Base-by-base conservation (phyloP, 1,284 basidiomycete genomes). In the Leucoagaricus sp. region DNA sequence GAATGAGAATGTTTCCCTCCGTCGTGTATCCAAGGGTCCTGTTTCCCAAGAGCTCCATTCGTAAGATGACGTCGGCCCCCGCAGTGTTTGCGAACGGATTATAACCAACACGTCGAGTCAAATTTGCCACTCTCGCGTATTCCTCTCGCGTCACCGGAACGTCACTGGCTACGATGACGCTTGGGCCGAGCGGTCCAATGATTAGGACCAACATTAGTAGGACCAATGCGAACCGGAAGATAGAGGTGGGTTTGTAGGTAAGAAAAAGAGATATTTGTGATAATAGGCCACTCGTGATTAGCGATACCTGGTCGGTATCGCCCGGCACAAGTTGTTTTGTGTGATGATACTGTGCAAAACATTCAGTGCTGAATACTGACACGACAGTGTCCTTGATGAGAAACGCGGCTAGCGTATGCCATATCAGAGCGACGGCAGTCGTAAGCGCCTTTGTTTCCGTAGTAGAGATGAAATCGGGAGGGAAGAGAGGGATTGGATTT, bases 321-420 rank as follows among this genome's bases (percentile, higher is more conserved):
- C 26, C 51, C 5, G 51, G 51, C 26, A 34, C 19, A 5, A 38
- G 33, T 0, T 6, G 13, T 3, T 29, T 29, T 26, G 51, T 53
- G 13, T 31, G 40, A 1, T 12, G 44, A 26, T 47, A 33, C 31
- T 48, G 36, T 19, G 33, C 36, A 2, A 41, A 31, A 21, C 53
- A 54, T 28, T 54, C 53, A 7, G 45, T 45, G n/a, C 53, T 41
- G 26, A 54, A 47, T 10, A 48, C n/a, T 10, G 23, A 25, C 10
- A 12, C 17, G n/a, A 41, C 12, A 2, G 48, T 13, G 34, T 48
- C 53, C n/a, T 54, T 54, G 5, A 33, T n/a, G 3, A 40, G 10
- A 10, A 47, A 38, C 10, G 33, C 53, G 40, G 53, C 44, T 15
- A 54, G 4, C 1, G 44, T 17, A 28, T 54, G 53, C 53, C 53